Evolutionary conservation across 31 red algal genomes (phyloP).

Genomic region (Odonthalia washingtoniensis): DNA sequence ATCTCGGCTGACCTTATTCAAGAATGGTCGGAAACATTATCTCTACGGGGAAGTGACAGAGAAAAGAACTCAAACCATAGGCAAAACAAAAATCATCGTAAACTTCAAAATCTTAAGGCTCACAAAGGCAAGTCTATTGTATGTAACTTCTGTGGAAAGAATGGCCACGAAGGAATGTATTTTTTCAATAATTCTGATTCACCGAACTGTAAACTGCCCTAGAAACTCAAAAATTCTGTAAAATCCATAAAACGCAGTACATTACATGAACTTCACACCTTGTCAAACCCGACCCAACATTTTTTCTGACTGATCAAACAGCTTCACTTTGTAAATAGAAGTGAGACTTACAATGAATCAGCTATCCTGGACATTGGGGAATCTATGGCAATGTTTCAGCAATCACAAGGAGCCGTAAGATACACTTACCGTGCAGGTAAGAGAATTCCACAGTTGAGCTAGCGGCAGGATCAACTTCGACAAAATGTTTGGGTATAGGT

Average conservation of each 20-base stretch:
- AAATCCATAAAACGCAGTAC: not conserved
- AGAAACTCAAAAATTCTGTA: not conserved
- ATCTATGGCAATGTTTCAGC: not conserved
- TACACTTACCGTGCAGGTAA: no score
- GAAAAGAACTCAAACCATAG: not conserved
- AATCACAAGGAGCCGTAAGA: no score
- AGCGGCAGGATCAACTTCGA: not conserved
- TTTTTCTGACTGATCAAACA: no score
- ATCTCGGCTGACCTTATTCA: constrained; percentile 1
- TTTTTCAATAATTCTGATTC: not conserved
- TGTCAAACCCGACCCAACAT: no score
- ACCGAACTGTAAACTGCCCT: not conserved
- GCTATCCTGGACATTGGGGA: not conserved
- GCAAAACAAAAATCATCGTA: not conserved
- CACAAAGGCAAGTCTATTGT: not conserved
- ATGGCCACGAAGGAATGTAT: not conserved
- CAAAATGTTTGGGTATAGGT: not conserved
- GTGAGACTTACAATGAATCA: no score
- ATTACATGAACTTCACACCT: no score
- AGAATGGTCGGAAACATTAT: not conserved
- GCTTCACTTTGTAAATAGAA: no score
- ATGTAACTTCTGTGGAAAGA: not conserved
- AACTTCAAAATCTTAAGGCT: not conserved
- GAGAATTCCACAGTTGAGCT: not conserved
- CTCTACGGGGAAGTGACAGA: not conserved